Base-by-base conservation (phyloP, 2,329 filamentous ascomycete genomes). In the Zymoseptoria ardabiliae region DNA sequence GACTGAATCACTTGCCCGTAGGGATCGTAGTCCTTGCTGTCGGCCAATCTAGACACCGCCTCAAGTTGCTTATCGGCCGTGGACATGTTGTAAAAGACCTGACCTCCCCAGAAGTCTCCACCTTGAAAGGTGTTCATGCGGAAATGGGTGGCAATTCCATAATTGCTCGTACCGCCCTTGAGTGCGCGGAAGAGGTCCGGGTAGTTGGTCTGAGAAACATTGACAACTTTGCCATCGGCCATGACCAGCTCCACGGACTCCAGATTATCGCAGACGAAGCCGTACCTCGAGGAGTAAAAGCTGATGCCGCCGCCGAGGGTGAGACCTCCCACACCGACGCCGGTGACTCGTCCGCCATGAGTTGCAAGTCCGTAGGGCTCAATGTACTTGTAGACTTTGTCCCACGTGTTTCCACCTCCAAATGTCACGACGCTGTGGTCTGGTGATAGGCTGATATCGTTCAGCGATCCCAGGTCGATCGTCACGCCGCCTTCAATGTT, bases 381-480 rank as follows among this genome's bases (percentile, higher is more conserved):
- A 22, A 64, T 48, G 22, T 49, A 35, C 17, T 55, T 21, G 25
- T 64, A 63, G 17, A 63, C 61, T 5, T 64, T 59, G 13, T 57
- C 56, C 61, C 63, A 63, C 13, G 35, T 41, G 6, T 41, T 41
- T 3, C 35, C 35, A 6, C 35, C 35, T 17, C 79, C 81, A 30
- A 83, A 70, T 6, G 68, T 71, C 8, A 76, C 74, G 7, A 68
- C 72, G 2, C 65, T 65, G 10, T 66, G 69, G 54, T 76, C 74
- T 2, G 62, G 53, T n/a, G 68, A 70, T 6, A 77, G 61, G 0
- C 59, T 62, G 35, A 79, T 66, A 8, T 66, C 49, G 56, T 75
- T 75, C 10, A 82, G 70, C 3, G 65, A 63, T 9, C 69, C 73
- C 10, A 81, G 74, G 13, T 80, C 80, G 61, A 85, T 77, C 19